A percentile compares a stretch with the other conserved stretches of the same genome.
Conservation (phyloP, 2,329 filamentous ascomycete genomes). For the Colletotrichum tofieldiae region DNA sequence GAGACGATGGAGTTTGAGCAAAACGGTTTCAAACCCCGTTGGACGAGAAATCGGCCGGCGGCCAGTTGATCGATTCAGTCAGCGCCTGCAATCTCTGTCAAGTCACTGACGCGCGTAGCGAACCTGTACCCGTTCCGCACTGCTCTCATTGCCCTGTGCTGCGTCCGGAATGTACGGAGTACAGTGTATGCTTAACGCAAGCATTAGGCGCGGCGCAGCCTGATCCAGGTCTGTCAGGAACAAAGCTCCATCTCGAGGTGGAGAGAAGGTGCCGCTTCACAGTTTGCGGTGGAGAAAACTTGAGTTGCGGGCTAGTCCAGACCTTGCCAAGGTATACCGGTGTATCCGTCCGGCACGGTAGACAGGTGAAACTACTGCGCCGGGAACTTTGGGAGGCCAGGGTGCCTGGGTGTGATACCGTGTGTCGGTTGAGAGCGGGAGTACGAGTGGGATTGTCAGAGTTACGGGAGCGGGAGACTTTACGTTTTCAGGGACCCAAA, state of each 20-base stretch:
- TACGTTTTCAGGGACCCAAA: background rate
- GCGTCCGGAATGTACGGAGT: background rate
- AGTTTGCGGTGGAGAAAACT: conserved; percentile 17
- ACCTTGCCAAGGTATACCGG: conserved; percentile 30
- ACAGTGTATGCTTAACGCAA: background rate
- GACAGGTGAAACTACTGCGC: conserved; percentile 1
- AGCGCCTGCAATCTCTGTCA: background rate
- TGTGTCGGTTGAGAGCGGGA: background rate
- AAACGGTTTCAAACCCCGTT: background rate
- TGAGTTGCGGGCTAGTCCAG: conserved; percentile 24
- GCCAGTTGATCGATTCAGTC: background rate
- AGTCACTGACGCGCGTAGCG: background rate
- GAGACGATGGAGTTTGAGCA: background rate
- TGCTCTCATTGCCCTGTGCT: background rate
- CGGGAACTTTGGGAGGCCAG: background rate
- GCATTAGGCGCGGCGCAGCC: conserved; percentile 2
- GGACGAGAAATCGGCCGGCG: background rate
- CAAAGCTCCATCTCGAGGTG: conserved; percentile 15
- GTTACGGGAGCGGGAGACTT: conserved; percentile 14
- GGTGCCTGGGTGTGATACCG: background rate
- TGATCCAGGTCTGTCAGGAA: conserved; percentile 8
- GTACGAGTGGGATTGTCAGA: conserved; percentile 15
- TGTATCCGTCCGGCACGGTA: conserved; percentile 21
- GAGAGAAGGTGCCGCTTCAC: conserved; percentile 9
- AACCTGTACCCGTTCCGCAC: background rate